Conservation (phyloP, 139 green algal genomes). For the Gonium pectorale region DNA sequence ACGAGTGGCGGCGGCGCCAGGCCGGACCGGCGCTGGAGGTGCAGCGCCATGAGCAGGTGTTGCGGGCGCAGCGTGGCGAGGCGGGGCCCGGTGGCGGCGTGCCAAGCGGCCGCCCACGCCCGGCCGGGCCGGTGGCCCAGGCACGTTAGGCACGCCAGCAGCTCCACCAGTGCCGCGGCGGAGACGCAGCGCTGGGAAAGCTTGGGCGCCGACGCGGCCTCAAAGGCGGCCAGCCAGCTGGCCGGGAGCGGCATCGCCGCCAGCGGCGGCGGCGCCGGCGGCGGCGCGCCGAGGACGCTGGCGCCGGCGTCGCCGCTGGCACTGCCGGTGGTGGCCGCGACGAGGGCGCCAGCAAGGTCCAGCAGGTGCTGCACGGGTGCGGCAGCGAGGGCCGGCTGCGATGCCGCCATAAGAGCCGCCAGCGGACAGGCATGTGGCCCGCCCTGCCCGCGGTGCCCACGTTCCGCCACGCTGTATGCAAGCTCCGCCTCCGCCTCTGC, state of each 20-base stretch:
- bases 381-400: background rate
- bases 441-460: background rate
- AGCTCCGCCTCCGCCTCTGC: background rate
- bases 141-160: conserved; percentile 23
- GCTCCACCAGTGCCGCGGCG: background rate
- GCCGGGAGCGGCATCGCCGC: background rate
- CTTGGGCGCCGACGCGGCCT: background rate
- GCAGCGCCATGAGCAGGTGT: conserved; percentile 31
- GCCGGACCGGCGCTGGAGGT: conserved; percentile 11
- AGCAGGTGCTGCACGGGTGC: conserved; percentile 23
- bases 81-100: conserved; percentile 15
- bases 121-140: background rate
- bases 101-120: conserved; percentile 32
- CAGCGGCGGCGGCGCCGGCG: background rate
- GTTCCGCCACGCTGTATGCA: background rate
- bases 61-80: conserved; percentile 21
- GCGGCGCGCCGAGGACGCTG: background rate
- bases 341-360: background rate
- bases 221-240: background rate
- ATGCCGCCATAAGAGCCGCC: background rate
- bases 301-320: background rate
- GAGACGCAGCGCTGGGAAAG: background rate
- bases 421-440: background rate
- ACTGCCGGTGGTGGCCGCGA: background rate
- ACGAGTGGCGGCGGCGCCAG: conserved; percentile 23